Percentiles rank a stretch among this genome's conserved stretches.
phyloP scores from a whole-genome alignment of 352 stramenopile species.

The Globisporangium alternatum region DNA sequence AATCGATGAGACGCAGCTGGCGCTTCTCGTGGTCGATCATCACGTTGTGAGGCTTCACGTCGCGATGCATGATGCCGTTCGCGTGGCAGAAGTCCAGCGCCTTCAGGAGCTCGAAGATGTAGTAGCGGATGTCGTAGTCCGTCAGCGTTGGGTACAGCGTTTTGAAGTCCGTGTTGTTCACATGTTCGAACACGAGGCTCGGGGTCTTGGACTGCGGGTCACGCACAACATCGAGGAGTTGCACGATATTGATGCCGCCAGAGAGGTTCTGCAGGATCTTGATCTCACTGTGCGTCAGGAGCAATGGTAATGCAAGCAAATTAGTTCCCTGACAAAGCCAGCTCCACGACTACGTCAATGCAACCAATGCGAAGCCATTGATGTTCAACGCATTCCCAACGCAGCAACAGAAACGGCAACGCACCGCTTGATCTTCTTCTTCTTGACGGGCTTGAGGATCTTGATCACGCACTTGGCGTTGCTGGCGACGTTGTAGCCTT shows the following conservation, averaged over 20 bases:
- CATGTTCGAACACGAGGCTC: conserved; percentile 97
- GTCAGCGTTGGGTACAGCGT: conserved; percentile 98
- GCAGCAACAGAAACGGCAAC: conserved; percentile 1
- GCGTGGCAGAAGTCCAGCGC: conserved; percentile 99
- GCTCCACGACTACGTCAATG: too few relatives aligned
- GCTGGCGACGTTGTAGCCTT: conserved; percentile 97
- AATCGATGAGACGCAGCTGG: conserved; percentile 84
- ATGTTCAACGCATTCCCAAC: too few relatives aligned
- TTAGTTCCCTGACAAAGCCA: too few relatives aligned
- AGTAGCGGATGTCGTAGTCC: conserved; percentile 99
- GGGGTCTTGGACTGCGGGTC: conserved; percentile 99
- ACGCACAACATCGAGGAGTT: conserved; percentile 98
- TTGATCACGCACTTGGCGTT: conserved; percentile 99
- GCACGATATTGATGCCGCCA: conserved; percentile 98
- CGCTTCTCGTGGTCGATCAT: conserved; percentile 99
- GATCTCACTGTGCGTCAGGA: conserved; percentile 83
- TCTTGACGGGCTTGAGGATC: conserved; percentile 99
- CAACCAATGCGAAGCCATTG: too few relatives aligned
- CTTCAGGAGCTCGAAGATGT: conserved; percentile 96
- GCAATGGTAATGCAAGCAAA: background rate
- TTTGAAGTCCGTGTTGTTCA: conserved; percentile 99
- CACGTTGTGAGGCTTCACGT: conserved; percentile 92
- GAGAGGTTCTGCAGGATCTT: conserved; percentile 99
- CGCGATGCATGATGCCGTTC: conserved; percentile 99
- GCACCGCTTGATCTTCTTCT: conserved; percentile 99